Conservation (phyloP, 2,329 filamentous ascomycete genomes). For the Fusarium sp. region DNA sequence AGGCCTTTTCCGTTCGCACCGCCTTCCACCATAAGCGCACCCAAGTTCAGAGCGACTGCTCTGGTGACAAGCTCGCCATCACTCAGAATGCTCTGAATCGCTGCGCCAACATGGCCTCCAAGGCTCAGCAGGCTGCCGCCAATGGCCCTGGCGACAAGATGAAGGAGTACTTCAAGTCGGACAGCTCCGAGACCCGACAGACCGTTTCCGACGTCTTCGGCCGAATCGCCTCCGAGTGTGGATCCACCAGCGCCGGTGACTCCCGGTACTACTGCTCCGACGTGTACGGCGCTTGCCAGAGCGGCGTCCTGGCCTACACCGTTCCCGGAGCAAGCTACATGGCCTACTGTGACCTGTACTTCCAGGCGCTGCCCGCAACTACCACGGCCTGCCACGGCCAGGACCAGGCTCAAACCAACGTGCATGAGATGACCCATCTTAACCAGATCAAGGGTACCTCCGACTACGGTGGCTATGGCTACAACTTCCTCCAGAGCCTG, state of each 20-base stretch:
- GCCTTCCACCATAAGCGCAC: slow-evolving; percentile 64
- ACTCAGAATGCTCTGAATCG: slow-evolving; percentile 64
- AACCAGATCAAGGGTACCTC: slow-evolving; percentile 67
- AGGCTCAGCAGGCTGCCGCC: slow-evolving; percentile 63
- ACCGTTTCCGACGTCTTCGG: slow-evolving; percentile 64
- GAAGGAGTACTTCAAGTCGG: slow-evolving; percentile 73
- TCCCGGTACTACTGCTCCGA: slow-evolving; percentile 71
- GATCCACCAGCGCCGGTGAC: slow-evolving; percentile 58
- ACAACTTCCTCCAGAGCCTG: slow-evolving; percentile 63
- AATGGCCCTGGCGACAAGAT: slow-evolving; percentile 63
- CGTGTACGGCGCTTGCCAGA: slow-evolving; percentile 62
- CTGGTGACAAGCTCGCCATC: slow-evolving; percentile 56
- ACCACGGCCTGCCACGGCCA: slow-evolving; percentile 68
- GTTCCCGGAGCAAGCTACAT: slow-evolving; percentile 65
- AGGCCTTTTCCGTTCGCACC: slow-evolving; percentile 63
- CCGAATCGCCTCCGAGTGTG: slow-evolving; percentile 66
- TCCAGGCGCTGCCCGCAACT: slow-evolving; percentile 63
- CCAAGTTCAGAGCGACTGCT: slow-evolving; percentile 65
- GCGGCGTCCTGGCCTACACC: slow-evolving; percentile 70
- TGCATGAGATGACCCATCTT: slow-evolving; percentile 76
- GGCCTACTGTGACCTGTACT: slow-evolving; percentile 72
- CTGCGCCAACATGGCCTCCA: slow-evolving; percentile 64
- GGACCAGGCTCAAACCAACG: slow-evolving; percentile 72
- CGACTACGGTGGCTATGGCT: slow-evolving; percentile 69
- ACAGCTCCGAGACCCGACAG: slow-evolving; percentile 55